Conservation (phyloP, 2,329 filamentous ascomycete genomes). For the Ophiostoma sp. region DNA sequence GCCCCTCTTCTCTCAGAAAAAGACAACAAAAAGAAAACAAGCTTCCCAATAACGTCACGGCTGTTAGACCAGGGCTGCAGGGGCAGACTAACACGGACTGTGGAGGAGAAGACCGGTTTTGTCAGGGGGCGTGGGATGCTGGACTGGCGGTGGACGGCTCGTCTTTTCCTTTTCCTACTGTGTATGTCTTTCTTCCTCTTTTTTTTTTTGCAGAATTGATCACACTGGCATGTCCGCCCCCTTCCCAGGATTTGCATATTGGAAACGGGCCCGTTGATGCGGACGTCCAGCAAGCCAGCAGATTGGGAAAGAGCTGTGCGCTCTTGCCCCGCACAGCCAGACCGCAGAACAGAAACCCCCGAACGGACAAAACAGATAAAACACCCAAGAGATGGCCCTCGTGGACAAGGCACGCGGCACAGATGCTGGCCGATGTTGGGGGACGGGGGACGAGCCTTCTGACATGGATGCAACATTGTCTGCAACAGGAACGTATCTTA, state of each 20-base stretch:
- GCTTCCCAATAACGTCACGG: not conserved
- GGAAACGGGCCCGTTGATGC: conserved; percentile 2
- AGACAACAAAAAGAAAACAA: not conserved
- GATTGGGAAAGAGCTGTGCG: conserved; percentile 5
- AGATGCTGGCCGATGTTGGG: not conserved
- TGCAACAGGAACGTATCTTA: conserved; percentile 14
- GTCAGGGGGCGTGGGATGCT: not conserved
- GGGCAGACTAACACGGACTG: conserved; percentile 1
- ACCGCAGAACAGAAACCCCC: not conserved
- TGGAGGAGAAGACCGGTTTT: conserved; percentile 10
- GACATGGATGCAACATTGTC: conserved; percentile 21
- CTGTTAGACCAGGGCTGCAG: not conserved
- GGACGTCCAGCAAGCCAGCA: conserved; percentile 1
- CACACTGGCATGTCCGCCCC: not conserved
- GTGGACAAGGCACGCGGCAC: conserved; percentile 11
- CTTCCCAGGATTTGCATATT: conserved; percentile 7
- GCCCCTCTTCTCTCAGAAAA: not conserved
- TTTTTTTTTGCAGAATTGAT: not conserved
- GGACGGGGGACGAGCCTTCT: conserved; percentile 1
- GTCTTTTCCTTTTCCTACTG: not conserved
- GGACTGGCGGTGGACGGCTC: conserved; percentile 7
- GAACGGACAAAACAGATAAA: not conserved
- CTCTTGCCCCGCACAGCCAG: conserved; percentile 8
- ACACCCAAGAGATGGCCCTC: not conserved
- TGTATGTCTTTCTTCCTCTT: not conserved